These are phyloP conservation scores for Apiotrichum mycotoxinovorans DNA, from an alignment of 1,284 basidiomycete genomes.

Conservation along the genomic window DNA sequence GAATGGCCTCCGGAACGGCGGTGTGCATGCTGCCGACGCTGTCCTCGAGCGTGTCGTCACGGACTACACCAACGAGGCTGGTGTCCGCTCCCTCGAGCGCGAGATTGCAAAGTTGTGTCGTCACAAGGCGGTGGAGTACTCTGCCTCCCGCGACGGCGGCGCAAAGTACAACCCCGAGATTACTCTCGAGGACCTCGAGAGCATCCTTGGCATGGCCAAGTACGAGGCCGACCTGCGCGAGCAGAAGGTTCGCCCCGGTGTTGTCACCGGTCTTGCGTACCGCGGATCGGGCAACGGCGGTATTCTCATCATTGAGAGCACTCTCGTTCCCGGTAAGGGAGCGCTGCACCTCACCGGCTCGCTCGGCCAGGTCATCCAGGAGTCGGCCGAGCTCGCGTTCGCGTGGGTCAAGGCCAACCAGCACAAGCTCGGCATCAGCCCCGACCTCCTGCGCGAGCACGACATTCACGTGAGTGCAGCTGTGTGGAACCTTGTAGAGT, in stretches of 20 bases:
- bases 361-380: conserved; percentile 94
- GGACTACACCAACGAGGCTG: conserved; percentile 93
- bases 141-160: conserved; percentile 41
- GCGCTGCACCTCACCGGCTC: conserved; percentile 67
- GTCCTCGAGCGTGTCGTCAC: conserved; percentile 84
- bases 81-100: conserved; percentile 85
- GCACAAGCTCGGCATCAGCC: conserved; percentile 61
- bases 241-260: conserved; percentile 32
- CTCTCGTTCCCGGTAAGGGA: conserved; percentile 38
- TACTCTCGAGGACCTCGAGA: conserved; percentile 69
- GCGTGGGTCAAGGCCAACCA: conserved; percentile 89
- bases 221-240: conserved; percentile 67
- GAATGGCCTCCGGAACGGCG: conserved; percentile 73
- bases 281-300: conserved; percentile 72
- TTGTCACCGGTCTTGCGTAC: conserved; percentile 44
- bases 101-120: conserved; percentile 80
- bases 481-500: conserved; percentile 31
- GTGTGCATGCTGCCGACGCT: conserved; percentile 66
- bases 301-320: conserved; percentile 60
- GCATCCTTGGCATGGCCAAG: conserved; percentile 74
- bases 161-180: conserved; percentile 63
- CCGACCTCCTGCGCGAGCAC: conserved; percentile 51
- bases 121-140: conserved; percentile 84
- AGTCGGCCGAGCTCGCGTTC: conserved; percentile 89
- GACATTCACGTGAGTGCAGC: conserved; percentile 62